Base-by-base conservation (phyloP, 1,284 basidiomycete genomes). In the Stygiomarasmius scandens region DNA sequence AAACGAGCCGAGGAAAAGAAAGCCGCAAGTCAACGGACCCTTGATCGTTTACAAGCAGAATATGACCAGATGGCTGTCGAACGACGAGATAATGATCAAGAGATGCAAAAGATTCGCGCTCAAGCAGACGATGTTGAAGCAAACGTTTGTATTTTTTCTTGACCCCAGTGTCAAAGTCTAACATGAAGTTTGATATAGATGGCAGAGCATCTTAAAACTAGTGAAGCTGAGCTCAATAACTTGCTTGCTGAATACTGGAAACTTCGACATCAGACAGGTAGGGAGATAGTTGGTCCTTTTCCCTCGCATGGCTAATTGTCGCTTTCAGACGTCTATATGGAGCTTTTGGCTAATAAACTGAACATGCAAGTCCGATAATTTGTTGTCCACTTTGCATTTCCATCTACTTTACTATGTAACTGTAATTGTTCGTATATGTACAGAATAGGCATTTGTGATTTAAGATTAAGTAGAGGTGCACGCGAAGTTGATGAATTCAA, bases 211-310 rank as follows among this genome's bases (percentile, higher is more conserved):
- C 71, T 92, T 54, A 84, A 82, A 66, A 78, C 78, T 59, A 90
- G 87, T 64, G 90, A 93, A 69, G 72, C 71, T 2, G 90, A 93
- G 69, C 74, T 95, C 22, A 87, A 86, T 64, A 87, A 88, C 55
- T 76, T 95, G n/a, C 74, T 94, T 44, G 74, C 82, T 16, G 90
- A 92, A 67, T 94, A 94, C 67, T 92, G 89, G 87, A 84, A 82
- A 56, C 76, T 94, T 59, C 78, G 92, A 52, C 86, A 90, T 66
- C 85, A 88, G 67, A 88, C 90, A 61, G 90, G 92, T 91, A 68
- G 62, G 76, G 57, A 11, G 32, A 44, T 24, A 49, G 10, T 59
- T 8, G 23, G 44, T 53, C n/a, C n/a, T 38, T 44, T 36, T 12
- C 4, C 24, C 34, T 23, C 11, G 24, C 32, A 23, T 52, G 43